Base-by-base conservation (phyloP, 2,329 filamentous ascomycete species). In the Neoarthrinium moseri region DNA sequence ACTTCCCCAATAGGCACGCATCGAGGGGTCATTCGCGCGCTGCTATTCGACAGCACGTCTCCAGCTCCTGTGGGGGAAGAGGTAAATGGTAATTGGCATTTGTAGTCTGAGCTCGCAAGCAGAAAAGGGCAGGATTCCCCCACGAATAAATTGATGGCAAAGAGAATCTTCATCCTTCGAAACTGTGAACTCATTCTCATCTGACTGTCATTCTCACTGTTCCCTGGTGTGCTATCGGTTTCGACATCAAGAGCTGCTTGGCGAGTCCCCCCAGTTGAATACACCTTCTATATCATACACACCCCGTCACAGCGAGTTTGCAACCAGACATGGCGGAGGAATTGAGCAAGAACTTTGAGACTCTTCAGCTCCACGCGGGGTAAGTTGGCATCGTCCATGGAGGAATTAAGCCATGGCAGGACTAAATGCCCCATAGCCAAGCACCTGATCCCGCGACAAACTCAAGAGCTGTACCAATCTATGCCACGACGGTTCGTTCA, bases 381-480 rank as follows among this genome's bases (percentile, higher is more conserved):
- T 89, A 81, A 59, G 74, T 64, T 33, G 32, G 20, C 18, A 36
- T 27, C 22, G 34, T 50, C 34, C 43, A 5, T 35, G 51, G n/a
- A 50, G 27, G 51, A 21, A 45, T 12, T 30, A 30, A 6, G 23
- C 23, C 37, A 35, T 33, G 32, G 36, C 17, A 30, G 17, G 12
- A 23, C 23, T 54, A 39, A 56, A 32, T 15, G 27, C 21, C 6
- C 17, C 23, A 42, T 57, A 95, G 90, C 51, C 89, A 95, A 57
- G 77, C 84, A 59, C 83, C 89, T 20, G 94, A 97, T 65, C 72
- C 87, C 21, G 67, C 84, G 2, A 96, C 92, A 51, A 92, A 95
- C 50, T 80, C 94, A 21, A 84, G 94, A 59, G 94, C 92, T 37
- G 91, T 96, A 7, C 94, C 94, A 44, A 97, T 99, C 64, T 97